Conservation (phyloP, 2,329 filamentous ascomycete species). For the Cordyceps javanica region DNA sequence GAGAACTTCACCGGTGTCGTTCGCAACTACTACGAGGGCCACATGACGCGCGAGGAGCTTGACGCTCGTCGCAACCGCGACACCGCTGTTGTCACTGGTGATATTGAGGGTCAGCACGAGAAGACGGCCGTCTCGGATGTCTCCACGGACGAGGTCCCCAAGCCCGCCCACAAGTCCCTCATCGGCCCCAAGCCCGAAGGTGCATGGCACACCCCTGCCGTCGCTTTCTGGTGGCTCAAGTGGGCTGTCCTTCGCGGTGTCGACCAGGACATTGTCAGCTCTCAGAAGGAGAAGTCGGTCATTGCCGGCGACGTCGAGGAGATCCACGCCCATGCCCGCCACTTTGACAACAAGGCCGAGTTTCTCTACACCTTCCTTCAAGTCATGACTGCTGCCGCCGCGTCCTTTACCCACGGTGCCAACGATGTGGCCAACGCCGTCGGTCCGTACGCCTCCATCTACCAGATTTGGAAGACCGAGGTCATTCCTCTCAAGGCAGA, state of each 20-base stretch:
- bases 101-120: conserved; percentile 20
- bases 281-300: conserved; percentile 31
- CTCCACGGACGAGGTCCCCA: conserved; percentile 29
- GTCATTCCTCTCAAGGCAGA: conserved; percentile 37
- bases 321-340: conserved; percentile 49
- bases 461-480: conserved; percentile 50
- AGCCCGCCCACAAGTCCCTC: conserved; percentile 24
- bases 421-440: conserved; percentile 61
- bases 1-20: conserved; percentile 35
- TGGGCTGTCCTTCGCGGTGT: conserved; percentile 41
- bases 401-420: conserved; percentile 60
- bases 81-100: conserved; percentile 16
- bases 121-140: conserved; percentile 22
- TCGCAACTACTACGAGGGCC: conserved; percentile 51
- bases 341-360: conserved; percentile 58
- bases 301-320: conserved; percentile 48
- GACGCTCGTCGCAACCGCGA: conserved; percentile 31
- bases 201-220: conserved; percentile 35
- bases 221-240: conserved; percentile 40
- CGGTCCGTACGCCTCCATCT: conserved; percentile 58
- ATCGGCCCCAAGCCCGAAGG: conserved; percentile 36
- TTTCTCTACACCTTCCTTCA: conserved; percentile 56
- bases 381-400: conserved; percentile 54
- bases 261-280: conserved; percentile 34
- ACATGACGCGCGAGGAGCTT: conserved; percentile 48